Conservation (phyloP, 305 asterid genomes). For the Fraxinus latifolia region DNA sequence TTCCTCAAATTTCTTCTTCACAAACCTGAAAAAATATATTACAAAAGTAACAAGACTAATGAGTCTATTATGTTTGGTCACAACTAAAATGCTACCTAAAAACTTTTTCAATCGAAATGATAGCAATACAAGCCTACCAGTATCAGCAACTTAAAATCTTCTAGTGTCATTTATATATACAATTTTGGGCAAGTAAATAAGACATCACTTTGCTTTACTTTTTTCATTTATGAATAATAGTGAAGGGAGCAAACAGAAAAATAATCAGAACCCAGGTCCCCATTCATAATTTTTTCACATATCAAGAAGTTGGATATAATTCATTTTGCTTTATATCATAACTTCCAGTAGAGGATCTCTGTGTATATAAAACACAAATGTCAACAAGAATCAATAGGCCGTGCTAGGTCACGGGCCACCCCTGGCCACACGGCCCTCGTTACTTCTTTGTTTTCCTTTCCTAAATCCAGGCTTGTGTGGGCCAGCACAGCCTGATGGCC, state of each 20-base stretch:
- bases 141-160: background rate
- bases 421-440: background rate
- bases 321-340: background rate
- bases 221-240: background rate
- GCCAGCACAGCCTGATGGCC: background rate
- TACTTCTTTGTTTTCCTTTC: background rate
- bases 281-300: background rate
- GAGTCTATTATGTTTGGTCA: background rate
- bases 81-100: background rate
- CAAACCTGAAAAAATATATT: conserved; percentile 54
- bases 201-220: background rate
- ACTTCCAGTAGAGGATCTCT: background rate
- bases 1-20: conserved; percentile 96
- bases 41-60: background rate
- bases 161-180: background rate
- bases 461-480: background rate
- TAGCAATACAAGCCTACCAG: background rate
- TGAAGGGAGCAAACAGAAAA: background rate
- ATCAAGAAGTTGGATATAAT: background rate
- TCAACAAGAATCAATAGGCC: background rate
- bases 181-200: background rate
- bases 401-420: background rate
- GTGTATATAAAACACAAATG: background rate
- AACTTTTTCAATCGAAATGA: background rate
- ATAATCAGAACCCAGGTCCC: background rate